A percentile compares a stretch with the other conserved stretches of the same genome.
phyloP scores from a whole-genome alignment of 129 eudicot species.

The Tagetes patula region DNA sequence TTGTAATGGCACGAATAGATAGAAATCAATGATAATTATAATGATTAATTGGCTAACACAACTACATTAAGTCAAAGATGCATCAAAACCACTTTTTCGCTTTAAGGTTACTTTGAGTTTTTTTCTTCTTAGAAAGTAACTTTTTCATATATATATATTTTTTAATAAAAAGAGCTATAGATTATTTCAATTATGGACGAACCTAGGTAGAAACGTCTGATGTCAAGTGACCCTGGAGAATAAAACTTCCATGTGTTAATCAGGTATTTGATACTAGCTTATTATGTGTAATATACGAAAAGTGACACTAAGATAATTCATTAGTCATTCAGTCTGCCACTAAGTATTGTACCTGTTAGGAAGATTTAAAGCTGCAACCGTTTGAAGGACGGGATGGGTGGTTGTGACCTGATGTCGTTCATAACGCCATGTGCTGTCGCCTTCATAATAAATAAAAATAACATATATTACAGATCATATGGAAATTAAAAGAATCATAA shows the following conservation, averaged over 20 bases:
- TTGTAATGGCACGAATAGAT: no score
- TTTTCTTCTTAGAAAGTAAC: background rate
- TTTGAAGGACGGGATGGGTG: slow-evolving; percentile 51
- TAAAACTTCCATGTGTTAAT: no score
- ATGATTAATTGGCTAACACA: background rate
- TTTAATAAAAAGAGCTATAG: background rate
- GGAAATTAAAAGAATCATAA: background rate
- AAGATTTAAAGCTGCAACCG: slow-evolving; percentile 22
- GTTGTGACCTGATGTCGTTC: slow-evolving; percentile 78
- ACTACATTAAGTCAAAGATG: no score
- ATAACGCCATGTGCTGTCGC: slow-evolving; percentile 92
- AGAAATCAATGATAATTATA: no score
- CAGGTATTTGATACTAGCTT: no score
- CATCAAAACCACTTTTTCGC: background rate
- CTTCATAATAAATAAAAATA: slow-evolving; percentile 36
- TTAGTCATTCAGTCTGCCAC: no score
- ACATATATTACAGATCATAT: background rate
- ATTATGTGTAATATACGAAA: no score
- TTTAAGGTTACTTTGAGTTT: background rate
- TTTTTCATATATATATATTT: background rate
- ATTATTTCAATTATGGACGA: background rate
- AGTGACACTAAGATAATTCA: no score
- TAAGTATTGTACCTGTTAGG: background rate
- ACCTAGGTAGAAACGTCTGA: no score
- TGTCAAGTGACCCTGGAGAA: no score